Base-by-base conservation (phyloP, 768 basidiomycete species). In the Mycena vitilis region DNA sequence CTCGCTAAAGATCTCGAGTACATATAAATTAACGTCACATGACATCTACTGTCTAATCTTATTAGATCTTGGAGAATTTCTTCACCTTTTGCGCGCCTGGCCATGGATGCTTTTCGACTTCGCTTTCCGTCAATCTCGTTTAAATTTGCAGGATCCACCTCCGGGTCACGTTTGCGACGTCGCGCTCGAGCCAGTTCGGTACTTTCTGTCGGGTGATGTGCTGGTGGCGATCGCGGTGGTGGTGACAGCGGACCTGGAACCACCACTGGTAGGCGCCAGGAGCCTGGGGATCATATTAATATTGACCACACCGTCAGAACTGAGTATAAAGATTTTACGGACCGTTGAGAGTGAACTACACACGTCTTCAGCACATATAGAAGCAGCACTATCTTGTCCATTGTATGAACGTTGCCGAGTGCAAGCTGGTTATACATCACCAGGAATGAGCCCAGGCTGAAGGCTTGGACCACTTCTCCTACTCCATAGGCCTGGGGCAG, bases 211-310 rank as follows among this genome's bases (percentile, higher is more conserved):
- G 38, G 38, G 6, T 40, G 38, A 40, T 40, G 8, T 13, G 38
- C 38, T 13, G 38, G 38, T n/a, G n/a, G n/a, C n/a, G n/a, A n/a
- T 13, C 8, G 38, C 13, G 38, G 38, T 40, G 13, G 38, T 40
- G 38, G 38, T 40, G 38, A 13, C 38, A 40, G 38, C 38, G 69
- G 44, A 37, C 72, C 53, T 45, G 12, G 70, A 47, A 0, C 74
- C 51, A 44, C 71, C 70, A 37, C 74, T 69, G 30, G 72, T 71
- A n/a, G n/a, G n/a, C n/a, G n/a, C n/a, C n/a, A n/a, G n/a, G 45
- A 73, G 74, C 23, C 73, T 75, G n/a, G n/a, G 7, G 23, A 48
- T 48, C n/a, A 48, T 5, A n/a, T 48, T 20, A 48, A 48, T 48
- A 22, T 48, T 16, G 16, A 7, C 47, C 47, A 22, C 38, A 40